phyloP scores from a whole-genome alignment of 2,329 filamentous ascomycete genomes.

The Coleophoma cylindrospora region DNA sequence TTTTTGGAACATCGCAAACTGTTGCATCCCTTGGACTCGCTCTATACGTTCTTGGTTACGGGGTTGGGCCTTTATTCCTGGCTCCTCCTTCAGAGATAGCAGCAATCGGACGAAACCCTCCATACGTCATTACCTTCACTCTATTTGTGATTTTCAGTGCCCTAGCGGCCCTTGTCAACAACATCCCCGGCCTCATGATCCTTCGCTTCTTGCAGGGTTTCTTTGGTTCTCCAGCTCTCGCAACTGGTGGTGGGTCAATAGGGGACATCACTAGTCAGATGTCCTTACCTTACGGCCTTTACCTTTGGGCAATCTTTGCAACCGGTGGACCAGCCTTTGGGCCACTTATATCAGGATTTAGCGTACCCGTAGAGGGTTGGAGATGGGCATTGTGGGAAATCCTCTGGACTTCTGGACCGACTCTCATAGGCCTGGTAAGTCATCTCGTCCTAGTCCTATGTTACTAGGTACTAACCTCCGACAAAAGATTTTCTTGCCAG shows the following conservation, averaged over 20 bases:
- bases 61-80: constrained; percentile 59
- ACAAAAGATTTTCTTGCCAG: constrained; percentile 57
- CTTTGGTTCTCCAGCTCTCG: constrained; percentile 57
- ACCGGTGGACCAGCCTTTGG: constrained; percentile 45
- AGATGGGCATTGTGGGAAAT: constrained; percentile 58
- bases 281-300: constrained; percentile 3
- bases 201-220: constrained; percentile 60
- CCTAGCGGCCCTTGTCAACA: constrained; percentile 54
- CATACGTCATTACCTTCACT: constrained; percentile 62
- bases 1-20: constrained; percentile 46
- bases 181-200: constrained; percentile 56
- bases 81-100: constrained; percentile 64
- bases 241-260: constrained; percentile 47
- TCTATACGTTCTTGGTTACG: constrained; percentile 58
- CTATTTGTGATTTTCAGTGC: constrained; percentile 63
- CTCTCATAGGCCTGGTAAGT: constrained; percentile 37
- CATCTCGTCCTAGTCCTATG: too few species aligned
- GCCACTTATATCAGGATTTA: constrained; percentile 53
- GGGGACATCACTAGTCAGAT: constrained; percentile 26
- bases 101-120: constrained; percentile 57
- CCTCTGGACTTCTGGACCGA: constrained; percentile 51
- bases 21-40: constrained; percentile 52
- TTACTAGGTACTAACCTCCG: too few species aligned
- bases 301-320: neutral
- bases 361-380: constrained; percentile 49